Evolutionary conservation across 805 yeast species (phyloP).

Genomic region (Saccharomycopsis olivae): DNA sequence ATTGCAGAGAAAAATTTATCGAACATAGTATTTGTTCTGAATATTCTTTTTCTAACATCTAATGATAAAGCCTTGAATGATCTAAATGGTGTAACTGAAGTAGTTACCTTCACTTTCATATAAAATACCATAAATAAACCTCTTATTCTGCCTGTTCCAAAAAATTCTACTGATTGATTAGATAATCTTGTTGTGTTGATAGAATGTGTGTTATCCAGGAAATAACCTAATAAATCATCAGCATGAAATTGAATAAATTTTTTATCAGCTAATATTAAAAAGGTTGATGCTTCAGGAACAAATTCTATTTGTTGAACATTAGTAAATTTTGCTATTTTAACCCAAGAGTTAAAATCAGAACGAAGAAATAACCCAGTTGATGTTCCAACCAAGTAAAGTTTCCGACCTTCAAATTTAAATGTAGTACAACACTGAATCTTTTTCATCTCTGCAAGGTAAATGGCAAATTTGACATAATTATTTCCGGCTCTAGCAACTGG

Average conservation of each 20-base stretch:
- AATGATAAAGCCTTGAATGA: slow-evolving; percentile 11
- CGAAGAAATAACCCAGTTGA: slow-evolving; percentile 9
- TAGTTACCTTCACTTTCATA: slow-evolving; percentile 15
- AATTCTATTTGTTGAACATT: slow-evolving; percentile 8
- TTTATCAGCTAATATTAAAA: slow-evolving; percentile 12
- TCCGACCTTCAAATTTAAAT: not conserved
- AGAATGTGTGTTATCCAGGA: not conserved
- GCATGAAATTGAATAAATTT: slow-evolving; percentile 11
- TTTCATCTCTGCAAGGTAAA: not conserved
- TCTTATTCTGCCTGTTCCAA: slow-evolving; percentile 11
- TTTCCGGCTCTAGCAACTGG: slow-evolving; percentile 5
- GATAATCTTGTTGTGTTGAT: slow-evolving; percentile 9
- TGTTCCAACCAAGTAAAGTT: slow-evolving; percentile 8
- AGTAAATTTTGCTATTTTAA: slow-evolving; percentile 3
- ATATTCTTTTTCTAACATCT: slow-evolving; percentile 8
- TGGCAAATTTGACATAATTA: slow-evolving; percentile 1
- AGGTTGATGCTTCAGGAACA: slow-evolving; percentile 9
- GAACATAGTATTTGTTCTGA: slow-evolving; percentile 6
- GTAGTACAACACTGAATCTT: not conserved
- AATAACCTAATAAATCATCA: slow-evolving; percentile 6
- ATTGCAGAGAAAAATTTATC: slow-evolving; percentile 16
- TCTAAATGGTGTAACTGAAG: slow-evolving; percentile 11
- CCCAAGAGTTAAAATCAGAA: slow-evolving; percentile 8
- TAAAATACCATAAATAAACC: slow-evolving; percentile 9
- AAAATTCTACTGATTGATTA: slow-evolving; percentile 13